Percentiles rank a stretch among this genome's conserved stretches.
Conservation (phyloP, 2,329 filamentous ascomycete genomes). For the Talaromyces amestolkiae region DNA sequence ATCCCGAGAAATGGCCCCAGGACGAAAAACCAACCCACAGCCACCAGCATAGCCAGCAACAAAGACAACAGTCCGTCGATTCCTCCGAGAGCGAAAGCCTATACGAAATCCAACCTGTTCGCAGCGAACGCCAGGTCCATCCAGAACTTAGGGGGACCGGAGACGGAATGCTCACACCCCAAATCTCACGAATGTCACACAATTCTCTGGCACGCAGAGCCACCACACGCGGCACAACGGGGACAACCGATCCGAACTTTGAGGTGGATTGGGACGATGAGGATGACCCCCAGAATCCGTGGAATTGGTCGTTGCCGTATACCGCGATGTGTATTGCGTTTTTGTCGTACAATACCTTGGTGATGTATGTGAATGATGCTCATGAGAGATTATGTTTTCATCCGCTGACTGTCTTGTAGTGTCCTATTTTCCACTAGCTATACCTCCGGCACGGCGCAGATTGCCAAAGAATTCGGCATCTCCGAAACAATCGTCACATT, state of each 20-base stretch:
- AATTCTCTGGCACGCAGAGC: constrained; percentile 36
- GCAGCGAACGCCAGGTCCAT: constrained; percentile 15
- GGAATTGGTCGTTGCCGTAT: constrained; percentile 64
- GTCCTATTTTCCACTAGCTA: constrained; percentile 78
- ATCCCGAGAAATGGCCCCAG: not conserved
- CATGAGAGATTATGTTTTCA: not conserved
- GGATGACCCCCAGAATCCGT: constrained; percentile 45
- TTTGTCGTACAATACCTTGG: constrained; percentile 58
- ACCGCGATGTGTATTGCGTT: constrained; percentile 55
- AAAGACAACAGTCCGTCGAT: constrained; percentile 10
- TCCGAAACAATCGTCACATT: constrained; percentile 44
- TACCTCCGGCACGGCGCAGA: constrained; percentile 67
- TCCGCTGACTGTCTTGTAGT: constrained; percentile 29
- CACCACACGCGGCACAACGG: constrained; percentile 46
- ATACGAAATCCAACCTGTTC: constrained; percentile 17
- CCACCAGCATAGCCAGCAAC: constrained; percentile 1
- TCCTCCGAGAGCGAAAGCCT: constrained; percentile 16
- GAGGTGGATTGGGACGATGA: constrained; percentile 69
- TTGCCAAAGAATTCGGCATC: constrained; percentile 55
- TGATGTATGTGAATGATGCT: constrained; percentile 43
- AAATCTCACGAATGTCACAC: constrained; percentile 30
- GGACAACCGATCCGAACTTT: constrained; percentile 57
- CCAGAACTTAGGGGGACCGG: constrained; percentile 15
- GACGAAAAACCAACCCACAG: not conserved
- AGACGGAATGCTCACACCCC: constrained; percentile 27